Evolutionary conservation across 768 basidiomycete genomes (phyloP).

Genomic region (Hortiboletus flavorubellus): DNA sequence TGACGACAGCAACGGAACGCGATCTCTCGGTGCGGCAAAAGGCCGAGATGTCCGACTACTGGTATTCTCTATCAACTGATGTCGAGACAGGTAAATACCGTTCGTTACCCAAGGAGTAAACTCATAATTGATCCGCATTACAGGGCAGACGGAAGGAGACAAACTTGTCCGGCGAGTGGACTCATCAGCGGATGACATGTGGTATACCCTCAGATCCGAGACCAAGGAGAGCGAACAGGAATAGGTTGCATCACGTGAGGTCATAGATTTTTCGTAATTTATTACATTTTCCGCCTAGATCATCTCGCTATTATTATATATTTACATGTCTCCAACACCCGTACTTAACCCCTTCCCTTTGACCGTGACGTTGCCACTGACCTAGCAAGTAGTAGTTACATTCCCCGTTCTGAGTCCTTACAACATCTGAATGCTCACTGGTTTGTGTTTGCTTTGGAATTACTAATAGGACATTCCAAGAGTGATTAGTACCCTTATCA

Average conservation of each 20-base stretch:
- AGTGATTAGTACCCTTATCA: too few relatives aligned
- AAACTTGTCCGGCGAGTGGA: background rate
- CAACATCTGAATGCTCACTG: background rate
- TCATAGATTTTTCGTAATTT: background rate
- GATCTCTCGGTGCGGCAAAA: background rate
- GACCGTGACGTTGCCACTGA: background rate
- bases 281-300: background rate
- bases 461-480: too few relatives aligned
- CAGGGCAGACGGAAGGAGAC: background rate
- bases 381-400: background rate
- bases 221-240: background rate
- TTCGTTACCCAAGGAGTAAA: background rate
- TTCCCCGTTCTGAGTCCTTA: background rate
- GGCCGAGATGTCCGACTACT: background rate
- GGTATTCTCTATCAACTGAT: background rate
- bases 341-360: background rate
- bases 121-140: background rate
- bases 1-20: background rate
- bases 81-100: background rate
- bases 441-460: too few relatives aligned
- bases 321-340: too few relatives aligned
- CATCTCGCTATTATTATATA: too few relatives aligned
- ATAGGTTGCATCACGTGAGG: background rate
- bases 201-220: background rate
- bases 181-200: background rate